Evolutionary conservation across 2,329 filamentous ascomycete genomes (phyloP).

Genomic region (Pyricularia grisea): DNA sequence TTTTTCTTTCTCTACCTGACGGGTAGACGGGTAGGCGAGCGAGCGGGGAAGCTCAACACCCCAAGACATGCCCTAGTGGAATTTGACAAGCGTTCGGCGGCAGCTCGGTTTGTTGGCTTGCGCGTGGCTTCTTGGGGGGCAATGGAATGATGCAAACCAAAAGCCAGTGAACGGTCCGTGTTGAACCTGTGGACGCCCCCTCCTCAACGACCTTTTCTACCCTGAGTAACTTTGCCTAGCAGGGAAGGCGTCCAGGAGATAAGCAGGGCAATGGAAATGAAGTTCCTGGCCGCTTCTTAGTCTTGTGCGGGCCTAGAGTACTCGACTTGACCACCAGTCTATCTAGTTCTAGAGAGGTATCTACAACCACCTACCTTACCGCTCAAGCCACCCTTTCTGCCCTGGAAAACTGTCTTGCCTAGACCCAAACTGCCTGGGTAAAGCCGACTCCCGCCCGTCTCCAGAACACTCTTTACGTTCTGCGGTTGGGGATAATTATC

Average conservation of each 20-base stretch:
- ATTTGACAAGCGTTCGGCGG: background rate
- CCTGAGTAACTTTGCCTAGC: background rate
- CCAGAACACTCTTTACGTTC: background rate
- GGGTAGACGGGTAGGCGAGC: background rate
- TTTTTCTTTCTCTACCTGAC: background rate
- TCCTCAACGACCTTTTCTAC: background rate
- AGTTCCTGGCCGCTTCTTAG: background rate
- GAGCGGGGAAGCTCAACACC: background rate
- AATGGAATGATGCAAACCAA: background rate
- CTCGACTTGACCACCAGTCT: background rate
- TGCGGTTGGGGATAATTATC: background rate
- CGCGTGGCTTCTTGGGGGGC: background rate
- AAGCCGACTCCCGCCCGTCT: background rate
- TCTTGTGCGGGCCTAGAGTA: too few relatives aligned
- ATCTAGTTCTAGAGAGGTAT: background rate
- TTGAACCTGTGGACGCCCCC: background rate
- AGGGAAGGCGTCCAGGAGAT: background rate
- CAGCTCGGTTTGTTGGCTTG: background rate
- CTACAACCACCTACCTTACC: background rate
- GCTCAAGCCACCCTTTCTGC: background rate
- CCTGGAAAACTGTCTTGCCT: background rate
- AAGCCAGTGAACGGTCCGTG: background rate
- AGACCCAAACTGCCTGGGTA: background rate
- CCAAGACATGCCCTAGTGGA: background rate
- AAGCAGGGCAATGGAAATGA: background rate